Percentiles rank a stretch among this genome's conserved stretches.
Conservation (phyloP, 768 basidiomycete genomes). For the Candolleomyces aberdarensis region DNA sequence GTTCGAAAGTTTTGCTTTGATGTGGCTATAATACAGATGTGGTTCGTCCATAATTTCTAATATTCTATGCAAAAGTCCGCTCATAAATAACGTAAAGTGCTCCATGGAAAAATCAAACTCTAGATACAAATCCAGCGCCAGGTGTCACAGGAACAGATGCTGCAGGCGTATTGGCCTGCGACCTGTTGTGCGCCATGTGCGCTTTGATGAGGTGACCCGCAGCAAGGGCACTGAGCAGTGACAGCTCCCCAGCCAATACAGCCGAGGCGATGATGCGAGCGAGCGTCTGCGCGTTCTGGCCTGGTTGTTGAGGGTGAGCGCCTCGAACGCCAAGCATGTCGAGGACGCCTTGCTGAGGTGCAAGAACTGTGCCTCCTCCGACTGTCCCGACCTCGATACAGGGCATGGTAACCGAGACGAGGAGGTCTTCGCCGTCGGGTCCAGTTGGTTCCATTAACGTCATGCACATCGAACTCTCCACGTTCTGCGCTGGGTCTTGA, state of each 20-base stretch:
- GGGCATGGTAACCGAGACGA: constrained; percentile 88
- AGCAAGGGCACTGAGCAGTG: constrained; percentile 86
- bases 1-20: too few relatives aligned
- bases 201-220: constrained; percentile 94
- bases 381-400: constrained; percentile 55
- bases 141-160: too few relatives aligned
- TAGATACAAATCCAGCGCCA: too few relatives aligned
- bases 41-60: too few relatives aligned
- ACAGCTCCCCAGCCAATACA: constrained; percentile 97
- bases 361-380: constrained; percentile 92
- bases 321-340: constrained; percentile 94
- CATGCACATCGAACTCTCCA: constrained; percentile 97
- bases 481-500: constrained; percentile 98
- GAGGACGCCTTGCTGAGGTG: constrained; percentile 85
- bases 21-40: too few relatives aligned
- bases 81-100: too few relatives aligned
- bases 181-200: constrained; percentile 90
- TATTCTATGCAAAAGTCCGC: too few relatives aligned
- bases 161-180: constrained; percentile 70
- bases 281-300: constrained; percentile 84
- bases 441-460: constrained; percentile 98
- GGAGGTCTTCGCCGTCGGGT: constrained; percentile 85
- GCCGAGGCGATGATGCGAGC: constrained; percentile 87
- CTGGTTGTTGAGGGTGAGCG: constrained; percentile 82
- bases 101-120: too few relatives aligned